phyloP scores from a whole-genome alignment of 1,139 yeast species.

The Kodamaea fungicola region DNA sequence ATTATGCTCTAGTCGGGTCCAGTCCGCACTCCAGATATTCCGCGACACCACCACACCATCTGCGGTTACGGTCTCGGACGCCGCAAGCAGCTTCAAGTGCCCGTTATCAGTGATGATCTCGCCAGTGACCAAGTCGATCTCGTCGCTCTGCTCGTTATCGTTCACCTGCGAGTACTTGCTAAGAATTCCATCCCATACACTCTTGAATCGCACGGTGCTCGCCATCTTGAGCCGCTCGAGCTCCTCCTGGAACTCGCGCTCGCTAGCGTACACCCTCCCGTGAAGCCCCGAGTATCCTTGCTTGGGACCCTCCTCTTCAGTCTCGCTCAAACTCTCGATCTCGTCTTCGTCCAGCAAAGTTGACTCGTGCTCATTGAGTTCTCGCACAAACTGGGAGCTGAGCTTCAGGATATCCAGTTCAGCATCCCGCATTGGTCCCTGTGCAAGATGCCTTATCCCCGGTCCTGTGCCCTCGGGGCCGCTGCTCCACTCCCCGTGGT shows the following conservation, averaged over 20 bases:
- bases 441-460: too few relatives aligned
- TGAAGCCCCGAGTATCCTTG: slow-evolving; percentile 3
- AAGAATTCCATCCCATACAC: slow-evolving; percentile 55
- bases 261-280: slow-evolving; percentile 2
- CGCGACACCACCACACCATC: slow-evolving; percentile 9
- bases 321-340: slow-evolving; percentile 7
- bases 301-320: slow-evolving; percentile 5
- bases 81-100: slow-evolving; percentile 46
- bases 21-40: slow-evolving; percentile 13
- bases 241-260: slow-evolving; percentile 20
- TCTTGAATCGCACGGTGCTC: slow-evolving; percentile 30
- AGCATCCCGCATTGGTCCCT: too few relatives aligned
- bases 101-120: slow-evolving; percentile 60
- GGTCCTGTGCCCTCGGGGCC: too few relatives aligned
- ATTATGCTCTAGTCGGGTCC: slow-evolving; percentile 6
- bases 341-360: slow-evolving; percentile 2
- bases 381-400: slow-evolving; percentile 3
- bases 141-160: slow-evolving; percentile 56
- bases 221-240: slow-evolving; percentile 23
- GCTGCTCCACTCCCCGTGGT: neutral
- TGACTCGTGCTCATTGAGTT: neutral
- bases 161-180: slow-evolving; percentile 50
- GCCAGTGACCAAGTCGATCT: slow-evolving; percentile 62
- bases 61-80: slow-evolving; percentile 6
- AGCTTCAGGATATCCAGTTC: neutral